These are phyloP conservation scores for Mycena amicta DNA, from an alignment of 768 basidiomycete species.

Conservation along the genomic window DNA sequence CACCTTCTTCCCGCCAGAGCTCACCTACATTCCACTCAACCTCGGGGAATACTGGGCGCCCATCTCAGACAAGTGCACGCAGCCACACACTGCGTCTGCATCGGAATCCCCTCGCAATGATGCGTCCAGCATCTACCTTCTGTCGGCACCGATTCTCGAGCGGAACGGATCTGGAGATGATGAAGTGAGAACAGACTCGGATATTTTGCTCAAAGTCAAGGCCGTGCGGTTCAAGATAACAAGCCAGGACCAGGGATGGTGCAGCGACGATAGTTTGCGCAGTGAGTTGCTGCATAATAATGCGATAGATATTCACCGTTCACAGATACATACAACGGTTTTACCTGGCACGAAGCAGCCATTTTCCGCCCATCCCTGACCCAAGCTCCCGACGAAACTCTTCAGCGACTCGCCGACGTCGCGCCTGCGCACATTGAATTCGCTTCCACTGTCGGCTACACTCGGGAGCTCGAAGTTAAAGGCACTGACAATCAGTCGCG, in stretches of 20 bases:
- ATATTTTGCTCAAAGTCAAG: not conserved
- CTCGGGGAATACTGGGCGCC: not conserved
- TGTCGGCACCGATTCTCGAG: not conserved
- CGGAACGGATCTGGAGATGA: not conserved
- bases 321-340: not conserved
- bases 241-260: not conserved
- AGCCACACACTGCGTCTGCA: not conserved
- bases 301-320: not conserved
- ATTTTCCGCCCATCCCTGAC: not conserved
- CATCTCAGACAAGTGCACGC: not conserved
- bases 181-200: not conserved
- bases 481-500: not conserved
- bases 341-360: not conserved
- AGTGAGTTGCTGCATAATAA: not conserved
- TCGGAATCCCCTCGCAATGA: not conserved
- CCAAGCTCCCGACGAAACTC: not conserved
- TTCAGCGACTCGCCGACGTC: not conserved
- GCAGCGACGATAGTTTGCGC: not conserved
- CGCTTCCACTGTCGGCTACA: not conserved
- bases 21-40: not conserved
- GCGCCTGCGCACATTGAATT: not conserved
- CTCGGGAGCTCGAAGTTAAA: not conserved
- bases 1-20: not conserved
- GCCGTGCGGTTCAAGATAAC: not conserved
- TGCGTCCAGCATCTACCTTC: not conserved